phyloP scores from a whole-genome alignment of 202 grass and related monocot species.

The Schoenoplectus tabernaemontani region DNA sequence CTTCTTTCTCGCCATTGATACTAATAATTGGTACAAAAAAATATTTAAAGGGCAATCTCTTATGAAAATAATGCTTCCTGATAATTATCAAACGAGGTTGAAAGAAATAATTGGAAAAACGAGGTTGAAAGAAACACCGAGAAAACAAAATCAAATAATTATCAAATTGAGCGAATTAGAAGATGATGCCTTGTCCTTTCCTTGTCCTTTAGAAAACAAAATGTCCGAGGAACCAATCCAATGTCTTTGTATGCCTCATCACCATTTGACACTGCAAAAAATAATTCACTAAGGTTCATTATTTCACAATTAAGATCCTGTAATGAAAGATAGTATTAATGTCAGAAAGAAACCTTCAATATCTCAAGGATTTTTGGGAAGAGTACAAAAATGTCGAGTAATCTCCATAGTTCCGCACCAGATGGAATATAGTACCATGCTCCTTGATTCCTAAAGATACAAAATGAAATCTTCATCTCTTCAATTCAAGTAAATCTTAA shows the following conservation, averaged over 20 bases:
- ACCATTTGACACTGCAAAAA: slow-evolving; percentile 52
- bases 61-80: too few relatives aligned
- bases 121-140: too few relatives aligned
- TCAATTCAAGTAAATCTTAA: neutral
- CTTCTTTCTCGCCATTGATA: too few relatives aligned
- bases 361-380: slow-evolving; percentile 98
- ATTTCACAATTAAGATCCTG: slow-evolving; percentile 1
- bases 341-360: slow-evolving; percentile 59
- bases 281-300: slow-evolving; percentile 14
- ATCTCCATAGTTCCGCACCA: neutral
- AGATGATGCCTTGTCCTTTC: too few relatives aligned
- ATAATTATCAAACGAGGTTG: too few relatives aligned
- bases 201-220: slow-evolving; percentile 91
- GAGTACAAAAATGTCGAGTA: slow-evolving; percentile 78
- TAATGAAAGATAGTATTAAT: neutral
- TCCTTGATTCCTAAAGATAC: neutral
- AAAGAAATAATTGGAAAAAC: too few relatives aligned
- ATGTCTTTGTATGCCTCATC: slow-evolving; percentile 91
- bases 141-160: too few relatives aligned
- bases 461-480: neutral
- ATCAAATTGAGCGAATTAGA: too few relatives aligned
- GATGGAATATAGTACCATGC: neutral
- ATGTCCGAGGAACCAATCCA: slow-evolving; percentile 77
- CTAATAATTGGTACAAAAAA: too few relatives aligned
- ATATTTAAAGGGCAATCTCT: too few relatives aligned